Conservation (phyloP, 441 rosid species). For the Kokia cookei region DNA sequence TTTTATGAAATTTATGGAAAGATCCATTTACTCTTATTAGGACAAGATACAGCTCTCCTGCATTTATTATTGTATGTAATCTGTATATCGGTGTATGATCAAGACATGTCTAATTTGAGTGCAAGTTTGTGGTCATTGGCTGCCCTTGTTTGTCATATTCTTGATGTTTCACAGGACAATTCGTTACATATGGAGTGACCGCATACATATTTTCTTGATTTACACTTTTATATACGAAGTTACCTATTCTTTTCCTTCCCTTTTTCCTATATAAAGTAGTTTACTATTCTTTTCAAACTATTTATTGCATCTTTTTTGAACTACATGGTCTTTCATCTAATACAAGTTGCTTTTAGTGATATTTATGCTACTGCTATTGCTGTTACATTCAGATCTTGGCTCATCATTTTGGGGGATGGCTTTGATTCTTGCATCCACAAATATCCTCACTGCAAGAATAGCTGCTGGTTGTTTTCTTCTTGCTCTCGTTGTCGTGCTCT, state of each 20-base stretch:
- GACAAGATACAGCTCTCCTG: neutral
- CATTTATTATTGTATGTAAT: neutral
- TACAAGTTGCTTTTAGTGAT: neutral
- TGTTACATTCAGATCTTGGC: constrained; percentile 60
- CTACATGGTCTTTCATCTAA: neutral
- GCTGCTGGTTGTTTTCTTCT: constrained; percentile 79
- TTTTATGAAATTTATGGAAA: constrained; percentile 1
- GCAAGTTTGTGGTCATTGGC: neutral
- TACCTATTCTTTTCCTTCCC: neutral
- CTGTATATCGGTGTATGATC: neutral
- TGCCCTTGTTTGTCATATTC: neutral
- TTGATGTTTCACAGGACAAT: neutral
- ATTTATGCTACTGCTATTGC: neutral
- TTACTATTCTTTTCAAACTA: neutral
- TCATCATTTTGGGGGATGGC: constrained; percentile 98
- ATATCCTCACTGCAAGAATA: constrained; percentile 72
- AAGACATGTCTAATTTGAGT: neutral
- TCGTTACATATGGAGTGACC: neutral
- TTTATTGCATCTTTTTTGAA: neutral
- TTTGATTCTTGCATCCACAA: constrained; percentile 84
- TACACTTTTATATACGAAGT: neutral
- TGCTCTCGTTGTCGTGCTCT: constrained; percentile 71
- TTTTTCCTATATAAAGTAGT: neutral
- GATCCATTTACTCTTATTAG: neutral
- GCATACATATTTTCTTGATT: neutral